A percentile compares a stretch with the other conserved stretches of the same genome.
phyloP scores from a whole-genome alignment of 345 rosid species.

The Gossypium rotundifolium region DNA sequence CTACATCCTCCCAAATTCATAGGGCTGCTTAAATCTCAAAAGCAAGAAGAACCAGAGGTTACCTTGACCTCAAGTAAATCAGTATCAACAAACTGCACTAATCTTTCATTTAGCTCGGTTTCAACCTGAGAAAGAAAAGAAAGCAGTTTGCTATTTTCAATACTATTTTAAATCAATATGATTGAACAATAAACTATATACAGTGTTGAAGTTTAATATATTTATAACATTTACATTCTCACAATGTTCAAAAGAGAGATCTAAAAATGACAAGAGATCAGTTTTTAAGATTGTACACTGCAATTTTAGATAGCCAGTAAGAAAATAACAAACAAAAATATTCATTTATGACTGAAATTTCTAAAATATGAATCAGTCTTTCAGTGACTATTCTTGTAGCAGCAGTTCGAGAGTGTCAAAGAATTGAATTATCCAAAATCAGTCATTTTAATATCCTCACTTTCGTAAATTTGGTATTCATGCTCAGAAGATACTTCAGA shows the following conservation, averaged over 20 bases:
- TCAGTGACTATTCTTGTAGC: not conserved
- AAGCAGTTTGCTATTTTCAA: not conserved
- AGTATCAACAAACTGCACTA: conserved; percentile 74
- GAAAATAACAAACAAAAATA: not conserved
- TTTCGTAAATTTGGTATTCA: not conserved
- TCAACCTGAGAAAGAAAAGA: conserved; percentile 61
- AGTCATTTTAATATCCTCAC: not conserved
- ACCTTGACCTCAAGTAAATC: conserved; percentile 96
- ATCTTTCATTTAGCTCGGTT: conserved; percentile 89
- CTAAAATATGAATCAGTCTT: not conserved
- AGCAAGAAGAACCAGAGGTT: conserved; percentile 23
- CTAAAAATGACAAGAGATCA: not conserved
- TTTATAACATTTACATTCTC: not conserved
- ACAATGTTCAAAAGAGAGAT: not conserved
- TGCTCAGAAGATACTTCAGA: conserved; percentile 4
- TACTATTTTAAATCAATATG: not conserved
- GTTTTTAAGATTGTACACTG: not conserved
- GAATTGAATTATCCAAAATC: not conserved
- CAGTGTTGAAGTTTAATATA: not conserved
- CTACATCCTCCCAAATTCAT: conserved; percentile 4
- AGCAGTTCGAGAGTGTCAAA: not conserved
- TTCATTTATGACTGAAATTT: not conserved
- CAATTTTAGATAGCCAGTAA: not conserved
- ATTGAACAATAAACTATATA: not conserved
- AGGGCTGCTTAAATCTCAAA: not conserved